A percentile compares a stretch with the other conserved stretches of the same genome.
These are phyloP conservation scores for Drechslera avenae DNA, from an alignment of 2,329 filamentous ascomycete genomes.

Conservation along the genomic window DNA sequence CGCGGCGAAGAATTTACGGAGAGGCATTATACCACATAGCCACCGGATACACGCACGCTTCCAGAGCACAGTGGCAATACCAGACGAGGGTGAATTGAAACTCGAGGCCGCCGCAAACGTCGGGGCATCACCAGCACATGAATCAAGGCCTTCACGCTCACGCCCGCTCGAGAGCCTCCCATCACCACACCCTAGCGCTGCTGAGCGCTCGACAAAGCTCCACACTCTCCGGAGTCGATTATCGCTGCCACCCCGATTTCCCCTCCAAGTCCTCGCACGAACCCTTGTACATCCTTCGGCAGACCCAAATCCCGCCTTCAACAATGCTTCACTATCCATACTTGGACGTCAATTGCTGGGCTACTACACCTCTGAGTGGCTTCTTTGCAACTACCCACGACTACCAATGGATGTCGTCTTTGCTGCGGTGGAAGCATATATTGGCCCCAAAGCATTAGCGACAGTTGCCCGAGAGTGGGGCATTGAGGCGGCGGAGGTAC, in stretches of 20 bases:
- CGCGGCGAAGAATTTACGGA: conserved; percentile 25
- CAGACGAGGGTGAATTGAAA: conserved; percentile 15
- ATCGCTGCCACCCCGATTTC: conserved; percentile 78
- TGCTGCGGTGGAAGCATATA: conserved; percentile 82
- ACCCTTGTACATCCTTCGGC: conserved; percentile 85
- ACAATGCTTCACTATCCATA: conserved; percentile 82
- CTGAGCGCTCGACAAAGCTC: conserved; percentile 81
- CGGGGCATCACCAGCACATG: conserved; percentile 5
- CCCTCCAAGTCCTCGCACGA: conserved; percentile 82
- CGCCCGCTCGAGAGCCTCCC: conserved; percentile 58
- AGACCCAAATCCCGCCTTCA: conserved; percentile 78
- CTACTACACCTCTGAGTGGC: conserved; percentile 86
- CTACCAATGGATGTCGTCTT: conserved; percentile 88
- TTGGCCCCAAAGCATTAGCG: conserved; percentile 74
- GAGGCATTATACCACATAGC: conserved; percentile 36
- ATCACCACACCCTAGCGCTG: conserved; percentile 72
- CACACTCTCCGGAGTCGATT: conserved; percentile 90
- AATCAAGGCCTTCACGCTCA: conserved; percentile 9
- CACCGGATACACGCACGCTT: conserved; percentile 36
- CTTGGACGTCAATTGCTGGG: conserved; percentile 82
- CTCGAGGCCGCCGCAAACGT: conserved; percentile 21
- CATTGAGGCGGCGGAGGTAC: conserved; percentile 82
- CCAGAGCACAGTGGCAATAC: conserved; percentile 26
- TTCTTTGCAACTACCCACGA: conserved; percentile 87
- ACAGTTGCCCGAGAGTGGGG: conserved; percentile 85